Percentiles rank a stretch among this genome's conserved stretches.
Conservation (phyloP, 164 flowering plant genomes). For the Vitis riparia region DNA sequence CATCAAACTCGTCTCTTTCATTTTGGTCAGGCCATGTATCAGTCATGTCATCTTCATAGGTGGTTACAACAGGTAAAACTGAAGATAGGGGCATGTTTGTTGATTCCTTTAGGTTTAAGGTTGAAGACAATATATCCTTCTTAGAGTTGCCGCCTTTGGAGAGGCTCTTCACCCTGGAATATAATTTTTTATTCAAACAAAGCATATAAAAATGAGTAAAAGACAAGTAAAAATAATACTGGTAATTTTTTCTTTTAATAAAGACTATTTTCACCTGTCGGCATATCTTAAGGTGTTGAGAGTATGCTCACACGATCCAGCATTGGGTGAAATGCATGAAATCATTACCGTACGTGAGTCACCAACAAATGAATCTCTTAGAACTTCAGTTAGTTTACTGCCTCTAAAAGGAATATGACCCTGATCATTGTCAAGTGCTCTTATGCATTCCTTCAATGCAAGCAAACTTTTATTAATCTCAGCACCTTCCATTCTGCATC, state of each 20-base stretch:
- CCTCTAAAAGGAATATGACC: constrained; percentile 97
- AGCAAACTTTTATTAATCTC: constrained; percentile 93
- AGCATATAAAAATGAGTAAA: neutral
- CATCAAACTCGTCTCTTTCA: constrained; percentile 48
- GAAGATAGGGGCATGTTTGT: constrained; percentile 48
- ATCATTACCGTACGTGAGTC: constrained; percentile 96
- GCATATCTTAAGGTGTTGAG: constrained; percentile 97
- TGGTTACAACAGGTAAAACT: constrained; percentile 28
- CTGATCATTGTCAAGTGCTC: constrained; percentile 97
- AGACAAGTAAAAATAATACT: neutral
- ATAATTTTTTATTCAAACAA: neutral
- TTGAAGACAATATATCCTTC: constrained; percentile 57
- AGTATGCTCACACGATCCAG: constrained; percentile 95
- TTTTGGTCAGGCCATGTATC: constrained; percentile 26
- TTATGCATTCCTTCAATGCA: constrained; percentile 92
- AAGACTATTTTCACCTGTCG: constrained; percentile 58
- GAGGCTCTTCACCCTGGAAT: constrained; percentile 84
- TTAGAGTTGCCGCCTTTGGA: constrained; percentile 74
- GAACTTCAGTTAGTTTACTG: constrained; percentile 93
- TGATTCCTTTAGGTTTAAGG: constrained; percentile 58
- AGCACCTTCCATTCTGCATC: constrained; percentile 92
- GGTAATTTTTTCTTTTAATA: neutral
- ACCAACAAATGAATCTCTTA: constrained; percentile 94
- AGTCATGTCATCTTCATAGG: constrained; percentile 36
- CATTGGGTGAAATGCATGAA: constrained; percentile 91